These are phyloP conservation scores for Colletotrichum sp. DNA, from an alignment of 2,329 filamentous ascomycete species.

Conservation along the genomic window DNA sequence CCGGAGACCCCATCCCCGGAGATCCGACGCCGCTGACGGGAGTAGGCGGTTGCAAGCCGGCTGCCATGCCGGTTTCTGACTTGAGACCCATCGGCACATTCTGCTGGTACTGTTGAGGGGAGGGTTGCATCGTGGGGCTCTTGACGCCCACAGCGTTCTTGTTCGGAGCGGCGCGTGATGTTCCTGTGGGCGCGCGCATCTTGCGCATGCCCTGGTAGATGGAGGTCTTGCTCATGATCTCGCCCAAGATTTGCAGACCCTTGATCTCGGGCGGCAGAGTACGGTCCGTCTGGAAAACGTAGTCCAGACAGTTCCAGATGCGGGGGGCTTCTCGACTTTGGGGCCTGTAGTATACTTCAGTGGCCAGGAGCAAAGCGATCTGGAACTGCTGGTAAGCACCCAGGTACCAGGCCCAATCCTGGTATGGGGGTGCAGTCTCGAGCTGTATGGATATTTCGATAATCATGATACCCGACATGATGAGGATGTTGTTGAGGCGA, in stretches of 20 bases:
- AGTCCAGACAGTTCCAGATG: slow-evolving; percentile 76
- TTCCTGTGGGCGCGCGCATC: slow-evolving; percentile 55
- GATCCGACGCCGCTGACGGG: slow-evolving; percentile 2
- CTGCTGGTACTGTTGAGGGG: slow-evolving; percentile 16
- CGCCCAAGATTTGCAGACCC: slow-evolving; percentile 62
- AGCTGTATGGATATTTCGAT: slow-evolving; percentile 53
- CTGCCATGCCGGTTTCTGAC: slow-evolving; percentile 3
- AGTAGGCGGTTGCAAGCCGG: background rate
- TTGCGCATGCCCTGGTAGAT: slow-evolving; percentile 65
- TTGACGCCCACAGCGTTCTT: slow-evolving; percentile 35
- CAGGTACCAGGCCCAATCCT: slow-evolving; percentile 72
- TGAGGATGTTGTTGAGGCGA: slow-evolving; percentile 66
- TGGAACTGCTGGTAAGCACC: slow-evolving; percentile 79
- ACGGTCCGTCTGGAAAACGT: slow-evolving; percentile 68
- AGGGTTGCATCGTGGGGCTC: slow-evolving; percentile 15
- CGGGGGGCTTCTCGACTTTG: slow-evolving; percentile 63
- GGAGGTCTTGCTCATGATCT: slow-evolving; percentile 65
- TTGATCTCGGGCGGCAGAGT: slow-evolving; percentile 60
- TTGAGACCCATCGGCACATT: slow-evolving; percentile 20
- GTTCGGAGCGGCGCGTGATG: slow-evolving; percentile 41
- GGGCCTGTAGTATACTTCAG: slow-evolving; percentile 68
- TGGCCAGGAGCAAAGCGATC: slow-evolving; percentile 69
- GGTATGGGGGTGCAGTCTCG: slow-evolving; percentile 50
- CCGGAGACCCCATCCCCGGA: slow-evolving; percentile 12
- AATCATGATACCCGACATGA: slow-evolving; percentile 63